Evolutionary conservation across 176 grass and related monocot species (phyloP), one percentile per base, ranked within the genome.

Genomic region (Calamus simplicifolius): DNA sequence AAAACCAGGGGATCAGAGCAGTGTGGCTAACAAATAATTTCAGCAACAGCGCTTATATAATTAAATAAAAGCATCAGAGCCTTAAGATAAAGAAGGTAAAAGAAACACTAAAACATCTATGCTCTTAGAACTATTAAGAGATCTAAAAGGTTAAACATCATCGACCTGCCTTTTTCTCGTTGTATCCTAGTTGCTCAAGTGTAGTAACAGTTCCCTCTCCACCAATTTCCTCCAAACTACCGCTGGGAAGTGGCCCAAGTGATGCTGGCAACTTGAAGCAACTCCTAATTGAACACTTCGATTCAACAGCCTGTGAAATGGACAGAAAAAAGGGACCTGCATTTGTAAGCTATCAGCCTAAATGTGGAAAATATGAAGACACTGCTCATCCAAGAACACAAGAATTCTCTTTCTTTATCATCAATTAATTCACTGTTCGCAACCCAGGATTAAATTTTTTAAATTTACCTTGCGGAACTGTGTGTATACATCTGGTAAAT

Each of bases 401-500:
- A 43, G 3, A 43, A 43, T 12, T 2, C 35, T 23, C 21, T 23
- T 23, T 23, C 21, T 23, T 23, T 23, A 23, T 23, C 21, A 23
- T 23, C 21, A 23, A 23, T 23, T 23, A 23, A 23, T 0, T 23
- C 21, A 23, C 21, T 23, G 21, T 23, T 23, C 1, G 21, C 21
- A 23, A 23, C 21, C 21, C 21, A 23, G 21, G 21, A 23, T 23
- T 23, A 23, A 23, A 23, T 0, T 23, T 23, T 23, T 23, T 50
- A 25, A 38, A 65, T 3, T 54, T 65, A 88, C 87, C 81, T 97
- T 97, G 27, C 92, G 82, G 58, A 91, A 91, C 48, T 97, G 92
- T 18, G 87, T 91, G 69, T 97, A 97, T 2, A 91, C 74, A 29
- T 97, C 87, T 54, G 92, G 92, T 55, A 97, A 75, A 66, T 80